phyloP scores from a whole-genome alignment of 1,284 basidiomycete species.

The Trichosporon sp. region DNA sequence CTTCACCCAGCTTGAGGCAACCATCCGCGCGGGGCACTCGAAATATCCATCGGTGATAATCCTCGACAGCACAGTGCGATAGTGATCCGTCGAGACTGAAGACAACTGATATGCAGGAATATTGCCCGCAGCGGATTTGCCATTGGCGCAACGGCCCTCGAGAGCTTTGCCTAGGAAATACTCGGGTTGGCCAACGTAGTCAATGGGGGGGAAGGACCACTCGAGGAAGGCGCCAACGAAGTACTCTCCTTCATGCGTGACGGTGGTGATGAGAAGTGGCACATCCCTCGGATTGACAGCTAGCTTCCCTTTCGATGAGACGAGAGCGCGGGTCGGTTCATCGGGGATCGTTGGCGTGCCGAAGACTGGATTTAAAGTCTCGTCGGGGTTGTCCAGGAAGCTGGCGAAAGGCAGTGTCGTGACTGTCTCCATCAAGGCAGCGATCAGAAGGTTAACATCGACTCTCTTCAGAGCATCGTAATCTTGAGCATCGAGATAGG shows the following conservation, averaged over 20 bases:
- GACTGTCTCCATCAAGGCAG: conserved; percentile 28
- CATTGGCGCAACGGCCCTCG: not conserved
- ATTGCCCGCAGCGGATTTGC: not conserved
- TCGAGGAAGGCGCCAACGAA: conserved; percentile 53
- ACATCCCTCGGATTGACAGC: conserved; percentile 55
- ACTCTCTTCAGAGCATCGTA: conserved; percentile 54
- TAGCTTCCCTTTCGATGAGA: conserved; percentile 58
- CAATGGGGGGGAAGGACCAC: too few species aligned
- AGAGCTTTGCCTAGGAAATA: too few species aligned
- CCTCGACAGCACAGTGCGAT: not conserved
- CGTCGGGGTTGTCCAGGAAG: conserved; percentile 22
- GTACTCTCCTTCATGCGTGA: conserved; percentile 61
- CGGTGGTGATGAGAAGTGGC: conserved; percentile 64
- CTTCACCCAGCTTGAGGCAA: conserved; percentile 60
- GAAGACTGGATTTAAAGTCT: conserved; percentile 31
- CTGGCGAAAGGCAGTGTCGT: conserved; percentile 35
- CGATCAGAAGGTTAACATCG: conserved; percentile 55
- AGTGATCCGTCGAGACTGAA: not conserved
- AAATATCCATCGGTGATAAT: conserved; percentile 59
- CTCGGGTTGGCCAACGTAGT: too few species aligned
- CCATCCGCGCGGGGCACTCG: conserved; percentile 61
- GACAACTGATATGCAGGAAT: not conserved
- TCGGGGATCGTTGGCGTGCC: conserved; percentile 26
- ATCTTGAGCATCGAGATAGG: conserved; percentile 38
- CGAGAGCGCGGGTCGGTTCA: conserved; percentile 58